phyloP scores from a whole-genome alignment of 345 rosid genomes.

The Aquilaria malaccensis region DNA sequence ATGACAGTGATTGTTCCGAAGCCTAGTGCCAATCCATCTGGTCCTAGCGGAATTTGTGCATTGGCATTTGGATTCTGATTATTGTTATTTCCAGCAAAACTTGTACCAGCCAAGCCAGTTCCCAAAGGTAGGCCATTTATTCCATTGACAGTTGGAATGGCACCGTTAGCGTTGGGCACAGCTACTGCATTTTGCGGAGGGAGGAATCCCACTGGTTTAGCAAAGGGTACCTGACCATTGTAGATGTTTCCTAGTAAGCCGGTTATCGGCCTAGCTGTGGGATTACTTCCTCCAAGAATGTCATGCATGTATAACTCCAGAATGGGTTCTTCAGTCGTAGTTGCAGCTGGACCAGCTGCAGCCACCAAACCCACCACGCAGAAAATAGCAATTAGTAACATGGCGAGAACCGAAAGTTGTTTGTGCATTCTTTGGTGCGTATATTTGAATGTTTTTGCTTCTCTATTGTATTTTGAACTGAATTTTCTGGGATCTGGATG shows the following conservation, averaged over 20 bases:
- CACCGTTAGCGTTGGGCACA: constrained; percentile 88
- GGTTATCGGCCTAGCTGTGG: constrained; percentile 83
- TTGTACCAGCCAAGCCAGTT: constrained; percentile 80
- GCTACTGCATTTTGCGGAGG: constrained; percentile 64
- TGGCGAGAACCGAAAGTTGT: constrained; percentile 22
- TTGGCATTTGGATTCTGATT: constrained; percentile 38
- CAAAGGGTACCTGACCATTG: constrained; percentile 91
- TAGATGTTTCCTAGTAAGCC: constrained; percentile 95
- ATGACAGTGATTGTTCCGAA: constrained; percentile 89
- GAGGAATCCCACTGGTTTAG: constrained; percentile 66
- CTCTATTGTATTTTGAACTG: no score
- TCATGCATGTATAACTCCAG: constrained; percentile 92
- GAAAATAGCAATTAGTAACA: constrained; percentile 20
- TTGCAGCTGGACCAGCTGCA: constrained; percentile 35
- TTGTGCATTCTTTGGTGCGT: constrained; percentile 31
- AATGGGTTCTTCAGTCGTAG: constrained; percentile 34
- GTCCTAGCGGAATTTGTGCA: constrained; percentile 70
- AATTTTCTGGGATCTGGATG: no score
- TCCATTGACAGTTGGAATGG: constrained; percentile 73
- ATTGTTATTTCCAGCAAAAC: constrained; percentile 32
- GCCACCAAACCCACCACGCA: constrained; percentile 17
- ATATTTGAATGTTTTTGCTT: background rate
- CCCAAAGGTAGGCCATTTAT: constrained; percentile 83
- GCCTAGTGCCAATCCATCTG: constrained; percentile 78
- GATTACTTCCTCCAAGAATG: constrained; percentile 82